Conservation (phyloP, 2,329 filamentous ascomycete species). For the Sporothrix protearum region DNA sequence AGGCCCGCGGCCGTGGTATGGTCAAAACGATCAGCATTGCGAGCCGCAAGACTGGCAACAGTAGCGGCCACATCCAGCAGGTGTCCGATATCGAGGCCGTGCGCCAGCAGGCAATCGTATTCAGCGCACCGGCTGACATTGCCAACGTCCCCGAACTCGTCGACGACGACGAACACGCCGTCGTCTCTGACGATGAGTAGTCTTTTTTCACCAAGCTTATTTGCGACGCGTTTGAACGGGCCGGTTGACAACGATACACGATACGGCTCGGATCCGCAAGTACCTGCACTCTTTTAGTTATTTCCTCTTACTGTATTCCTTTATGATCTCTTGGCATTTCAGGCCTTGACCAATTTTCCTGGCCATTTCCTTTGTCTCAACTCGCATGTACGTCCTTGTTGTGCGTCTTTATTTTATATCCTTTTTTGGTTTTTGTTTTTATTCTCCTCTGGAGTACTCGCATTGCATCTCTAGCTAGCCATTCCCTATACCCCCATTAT, state of each 20-base stretch:
- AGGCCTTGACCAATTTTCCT: neutral
- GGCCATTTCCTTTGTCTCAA: neutral
- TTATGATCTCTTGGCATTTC: neutral
- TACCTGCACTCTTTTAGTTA: neutral
- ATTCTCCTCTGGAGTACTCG: neutral
- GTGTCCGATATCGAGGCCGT: neutral
- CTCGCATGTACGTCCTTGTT: neutral
- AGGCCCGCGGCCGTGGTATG: neutral
- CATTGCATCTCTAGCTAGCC: neutral
- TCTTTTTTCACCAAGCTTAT: neutral
- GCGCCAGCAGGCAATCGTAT: neutral
- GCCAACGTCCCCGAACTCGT: neutral
- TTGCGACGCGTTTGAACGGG: neutral
- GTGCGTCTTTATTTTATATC: neutral
- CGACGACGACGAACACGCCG: neutral
- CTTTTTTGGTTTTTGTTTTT: neutral
- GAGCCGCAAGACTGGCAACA: neutral
- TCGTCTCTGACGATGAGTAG: neutral
- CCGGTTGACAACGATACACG: neutral
- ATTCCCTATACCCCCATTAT: conserved; percentile 1
- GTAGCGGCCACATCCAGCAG: neutral
- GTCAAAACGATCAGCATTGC: conserved; percentile 18
- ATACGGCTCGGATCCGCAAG: neutral
- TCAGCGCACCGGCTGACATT: neutral
- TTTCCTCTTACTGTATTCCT: neutral